These are phyloP conservation scores for Bipolaris bicolor DNA, from an alignment of 2,329 filamentous ascomycete genomes.

Conservation along the genomic window DNA sequence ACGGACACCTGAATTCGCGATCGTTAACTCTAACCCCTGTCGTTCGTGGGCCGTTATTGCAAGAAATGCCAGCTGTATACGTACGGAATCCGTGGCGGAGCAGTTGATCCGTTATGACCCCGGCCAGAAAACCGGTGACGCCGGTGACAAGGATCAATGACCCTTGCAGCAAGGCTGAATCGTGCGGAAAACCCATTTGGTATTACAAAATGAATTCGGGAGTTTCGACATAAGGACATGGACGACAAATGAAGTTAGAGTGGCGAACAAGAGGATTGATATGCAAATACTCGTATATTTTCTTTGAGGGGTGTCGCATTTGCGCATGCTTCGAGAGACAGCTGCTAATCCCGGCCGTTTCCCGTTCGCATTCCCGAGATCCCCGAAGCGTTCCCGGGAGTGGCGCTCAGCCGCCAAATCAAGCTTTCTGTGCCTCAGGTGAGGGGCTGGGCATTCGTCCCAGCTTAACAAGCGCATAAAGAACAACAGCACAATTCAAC, in stretches of 20 bases:
- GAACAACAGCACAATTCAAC: not conserved
- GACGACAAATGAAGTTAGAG: not conserved
- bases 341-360: not conserved
- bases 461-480: not conserved
- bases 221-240: not conserved
- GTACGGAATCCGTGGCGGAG: slow-evolving; percentile 49
- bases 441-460: not conserved
- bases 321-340: not conserved
- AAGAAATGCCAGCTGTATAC: not conserved
- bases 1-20: not conserved
- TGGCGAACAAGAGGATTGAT: not conserved
- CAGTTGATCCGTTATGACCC: slow-evolving; percentile 51
- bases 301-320: too few species aligned
- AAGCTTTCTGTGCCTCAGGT: not conserved
- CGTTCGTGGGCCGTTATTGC: not conserved
- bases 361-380: not conserved
- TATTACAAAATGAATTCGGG: not conserved
- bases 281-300: not conserved
- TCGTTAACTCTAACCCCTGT: slow-evolving; percentile 35
- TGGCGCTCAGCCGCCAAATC: not conserved
- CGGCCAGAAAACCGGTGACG: slow-evolving; percentile 55
- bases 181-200: not conserved
- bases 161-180: slow-evolving; percentile 18
- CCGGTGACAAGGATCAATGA: slow-evolving; percentile 55
- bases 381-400: not conserved